Evolutionary conservation across 305 asterid species (phyloP), one percentile per base, ranked within the genome.

Genomic region (Fraxinus sp.): DNA sequence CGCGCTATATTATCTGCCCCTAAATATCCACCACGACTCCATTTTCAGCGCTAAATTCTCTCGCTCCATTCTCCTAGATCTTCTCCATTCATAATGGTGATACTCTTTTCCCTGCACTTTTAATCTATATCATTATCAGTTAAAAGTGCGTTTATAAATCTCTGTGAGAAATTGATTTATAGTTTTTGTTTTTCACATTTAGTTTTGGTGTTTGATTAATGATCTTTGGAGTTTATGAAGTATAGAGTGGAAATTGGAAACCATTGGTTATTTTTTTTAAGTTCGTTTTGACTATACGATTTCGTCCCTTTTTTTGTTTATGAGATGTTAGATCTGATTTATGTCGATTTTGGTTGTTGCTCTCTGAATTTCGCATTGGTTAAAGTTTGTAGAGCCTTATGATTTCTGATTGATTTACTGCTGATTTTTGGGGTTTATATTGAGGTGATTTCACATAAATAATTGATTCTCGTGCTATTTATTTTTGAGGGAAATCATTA

Each of bases 1-100:
- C 37, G 16, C 32, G 24, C 55, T 77, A 43, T 52, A 52, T 77
- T 43, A 52, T 80, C 81, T 71, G 80, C 76, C 83, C 57, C 80
- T 9, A 32, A 73, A 77, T 77, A 74, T 81, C 84, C 77, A 46
- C 43, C 78, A 62, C 77, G n/a, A 41, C 74, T 30, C 81, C 74
- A 35, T 72, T 43, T 77, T 33, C 80, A 83, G 83, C 87, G 87
- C 92, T 86, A 85, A 64, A 80, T 80, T 74, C 37, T 80, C 84
- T 84, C 84, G 33, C 16, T 77, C 41, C 46, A 18, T 14, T 70
- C 32, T 71, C 87, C 84, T 83, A 55, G 88, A 83, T 87, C 90
- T 82, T 79, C 92, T 87, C 89, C 88, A 85, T 80, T 85, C 83
- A 79, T 83, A 83, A 87, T 89, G 92, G 92, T 89, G 84, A 49